Percentiles rank a stretch among this genome's conserved stretches.
These are phyloP conservation scores for Asterochloris erici DNA, from an alignment of 139 green algal genomes.

Conservation along the genomic window DNA sequence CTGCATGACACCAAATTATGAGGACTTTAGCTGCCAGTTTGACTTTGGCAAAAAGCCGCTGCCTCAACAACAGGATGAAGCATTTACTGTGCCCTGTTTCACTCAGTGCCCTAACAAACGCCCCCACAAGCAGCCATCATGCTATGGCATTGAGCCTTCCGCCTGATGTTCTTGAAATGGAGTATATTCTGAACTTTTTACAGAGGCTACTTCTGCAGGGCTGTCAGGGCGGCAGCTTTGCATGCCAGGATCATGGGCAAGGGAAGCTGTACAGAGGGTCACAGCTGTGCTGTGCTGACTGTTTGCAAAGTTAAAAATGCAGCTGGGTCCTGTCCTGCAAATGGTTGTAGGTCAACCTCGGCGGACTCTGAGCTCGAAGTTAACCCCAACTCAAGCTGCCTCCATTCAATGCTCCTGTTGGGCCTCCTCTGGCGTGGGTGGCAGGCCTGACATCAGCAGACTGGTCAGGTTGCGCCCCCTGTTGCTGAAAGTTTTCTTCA, in stretches of 20 bases:
- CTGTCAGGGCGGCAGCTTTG: not conserved
- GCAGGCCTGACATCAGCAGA: constrained; percentile 1
- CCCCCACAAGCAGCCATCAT: not conserved
- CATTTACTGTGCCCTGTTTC: constrained; percentile 68
- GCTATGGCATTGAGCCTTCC: not conserved
- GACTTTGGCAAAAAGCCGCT: constrained; percentile 65
- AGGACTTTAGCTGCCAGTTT: constrained; percentile 79
- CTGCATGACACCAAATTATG: constrained; percentile 90
- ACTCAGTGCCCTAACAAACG: constrained; percentile 58
- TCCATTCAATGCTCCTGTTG: not conserved
- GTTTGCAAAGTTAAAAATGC: too few relatives aligned
- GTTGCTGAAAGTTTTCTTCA: constrained; percentile 16
- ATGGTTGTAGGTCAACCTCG: too few relatives aligned
- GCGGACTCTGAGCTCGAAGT: too few relatives aligned
- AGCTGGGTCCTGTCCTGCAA: too few relatives aligned
- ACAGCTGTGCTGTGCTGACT: too few relatives aligned
- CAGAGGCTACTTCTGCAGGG: not conserved
- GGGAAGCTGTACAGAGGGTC: too few relatives aligned
- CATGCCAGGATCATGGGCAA: not conserved
- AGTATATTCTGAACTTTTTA: not conserved
- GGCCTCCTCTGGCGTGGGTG: not conserved
- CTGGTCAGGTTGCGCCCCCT: constrained; percentile 3
- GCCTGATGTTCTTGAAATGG: not conserved
- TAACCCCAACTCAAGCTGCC: too few relatives aligned
- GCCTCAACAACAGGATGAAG: constrained; percentile 54